phyloP scores from a whole-genome alignment of 768 basidiomycete genomes.

The Cystobasidium onofrii region DNA sequence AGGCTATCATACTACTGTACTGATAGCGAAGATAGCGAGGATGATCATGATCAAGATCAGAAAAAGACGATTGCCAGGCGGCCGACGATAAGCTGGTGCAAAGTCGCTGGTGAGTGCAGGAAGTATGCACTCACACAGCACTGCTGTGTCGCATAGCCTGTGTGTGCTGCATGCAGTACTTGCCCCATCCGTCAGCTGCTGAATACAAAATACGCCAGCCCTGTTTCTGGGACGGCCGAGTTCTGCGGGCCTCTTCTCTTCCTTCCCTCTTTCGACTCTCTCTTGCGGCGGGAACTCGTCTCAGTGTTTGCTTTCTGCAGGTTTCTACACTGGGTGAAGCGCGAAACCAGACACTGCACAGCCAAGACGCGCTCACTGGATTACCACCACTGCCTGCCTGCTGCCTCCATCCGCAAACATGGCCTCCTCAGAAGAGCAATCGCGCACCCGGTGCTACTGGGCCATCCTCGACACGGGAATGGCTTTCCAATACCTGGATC shows the following conservation, averaged over 20 bases:
- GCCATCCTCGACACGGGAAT: constrained; percentile 37
- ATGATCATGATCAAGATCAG: neutral
- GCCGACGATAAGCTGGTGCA: neutral
- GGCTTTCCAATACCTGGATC: constrained; percentile 40
- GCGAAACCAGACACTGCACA: neutral
- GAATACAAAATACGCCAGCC: neutral
- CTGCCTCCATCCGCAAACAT: neutral
- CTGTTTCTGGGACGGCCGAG: neutral
- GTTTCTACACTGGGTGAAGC: neutral
- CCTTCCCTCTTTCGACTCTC: neutral
- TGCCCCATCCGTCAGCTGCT: neutral
- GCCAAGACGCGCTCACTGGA: too few species aligned
- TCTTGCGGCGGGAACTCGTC: neutral
- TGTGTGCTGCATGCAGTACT: neutral
- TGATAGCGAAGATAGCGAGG: too few species aligned
- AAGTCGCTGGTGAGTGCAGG: neutral
- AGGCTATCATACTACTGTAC: too few species aligned
- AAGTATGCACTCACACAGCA: too few species aligned
- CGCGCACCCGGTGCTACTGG: constrained; percentile 41
- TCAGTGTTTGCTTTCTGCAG: neutral
- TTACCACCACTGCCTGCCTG: neutral
- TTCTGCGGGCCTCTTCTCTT: neutral
- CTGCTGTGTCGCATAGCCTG: neutral
- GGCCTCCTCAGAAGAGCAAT: constrained; percentile 29
- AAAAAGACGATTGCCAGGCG: neutral